Base-by-base conservation (phyloP, 2,329 filamentous ascomycete species). In the Hypoxylon sp. region DNA sequence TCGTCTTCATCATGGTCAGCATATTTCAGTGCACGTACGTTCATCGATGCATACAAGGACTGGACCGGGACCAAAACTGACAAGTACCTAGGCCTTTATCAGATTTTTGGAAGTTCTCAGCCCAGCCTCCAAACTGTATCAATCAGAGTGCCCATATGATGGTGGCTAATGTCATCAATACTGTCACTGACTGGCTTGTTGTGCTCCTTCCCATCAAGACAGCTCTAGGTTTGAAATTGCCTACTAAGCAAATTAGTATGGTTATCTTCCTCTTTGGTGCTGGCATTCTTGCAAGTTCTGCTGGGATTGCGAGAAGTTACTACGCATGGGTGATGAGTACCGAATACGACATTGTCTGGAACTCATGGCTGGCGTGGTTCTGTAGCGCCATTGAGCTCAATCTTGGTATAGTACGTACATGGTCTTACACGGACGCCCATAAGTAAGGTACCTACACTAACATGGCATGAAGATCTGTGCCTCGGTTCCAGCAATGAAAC, bases 151-250 rank as follows among this genome's bases (percentile, higher is more conserved):
- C 79, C 0, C 85, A 87, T 55, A 81, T 88, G 28, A 80, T 86
- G 30, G 81, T 82, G 36, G 82, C 88, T 36, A 87, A 87, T 1
- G 83, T 86, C 28, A 82, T 89, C 68, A 90, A 90, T 75, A 89
- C 89, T 50, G 72, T 85, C 46, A 89, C 87, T 5, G 87, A 90
- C 75, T 82, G 90, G 46, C 73, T 85, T 10, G 82, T 85, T n/a
- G 84, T 86, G 36, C 73, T 84, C 0, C 77, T 89, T 2, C 86
- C 86, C 1, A 82, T 87, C 49, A 79, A 79, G 21, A 82, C 82
- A 2, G 79, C 86, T 7, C 77, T 82, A 69, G 75, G 78, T 14
- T 74, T 86, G 1, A 80, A 84, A 53, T 77, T 88, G 38, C 82
- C 84, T 0, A 68, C 72, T 10, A 82, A 80, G 48, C 85, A 88